Evolutionary conservation across 495 filamentous ascomycete species (phyloP).

Genomic region (Lasiosphaeria hispida): DNA sequence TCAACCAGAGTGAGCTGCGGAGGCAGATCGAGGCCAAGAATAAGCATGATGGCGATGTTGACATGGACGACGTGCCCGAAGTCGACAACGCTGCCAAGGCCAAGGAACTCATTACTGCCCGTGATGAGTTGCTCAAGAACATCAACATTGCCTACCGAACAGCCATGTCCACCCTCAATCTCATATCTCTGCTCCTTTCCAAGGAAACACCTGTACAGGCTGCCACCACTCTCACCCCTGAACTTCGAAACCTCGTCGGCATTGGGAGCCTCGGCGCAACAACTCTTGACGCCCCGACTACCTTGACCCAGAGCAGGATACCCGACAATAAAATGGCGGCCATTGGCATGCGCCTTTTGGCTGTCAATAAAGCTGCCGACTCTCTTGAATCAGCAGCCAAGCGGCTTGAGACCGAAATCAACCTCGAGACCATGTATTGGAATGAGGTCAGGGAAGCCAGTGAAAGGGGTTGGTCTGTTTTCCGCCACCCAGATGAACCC

Average conservation of each 20-base stretch:
- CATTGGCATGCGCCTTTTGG: slow-evolving; percentile 77
- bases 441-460: slow-evolving; percentile 74
- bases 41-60: slow-evolving; percentile 23
- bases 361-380: slow-evolving; percentile 70
- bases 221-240: slow-evolving; percentile 63
- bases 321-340: slow-evolving; percentile 58
- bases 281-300: slow-evolving; percentile 57
- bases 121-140: slow-evolving; percentile 53
- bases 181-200: slow-evolving; percentile 79
- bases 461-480: slow-evolving; percentile 80
- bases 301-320: slow-evolving; percentile 50
- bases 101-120: slow-evolving; percentile 43
- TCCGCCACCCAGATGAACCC: slow-evolving; percentile 65
- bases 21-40: slow-evolving; percentile 57
- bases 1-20: slow-evolving; percentile 61
- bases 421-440: slow-evolving; percentile 84
- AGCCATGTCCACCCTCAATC: slow-evolving; percentile 55
- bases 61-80: slow-evolving; percentile 30
- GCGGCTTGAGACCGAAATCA: slow-evolving; percentile 71
- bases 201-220: slow-evolving; percentile 69
- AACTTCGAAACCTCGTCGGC: slow-evolving; percentile 65
- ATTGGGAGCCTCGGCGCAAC: slow-evolving; percentile 75
- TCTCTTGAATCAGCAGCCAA: slow-evolving; percentile 69
- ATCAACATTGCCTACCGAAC: slow-evolving; percentile 42
- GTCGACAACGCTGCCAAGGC: slow-evolving; percentile 36